These are phyloP conservation scores for Salix koriyanagi DNA, from an alignment of 345 rosid species.

Conservation along the genomic window DNA sequence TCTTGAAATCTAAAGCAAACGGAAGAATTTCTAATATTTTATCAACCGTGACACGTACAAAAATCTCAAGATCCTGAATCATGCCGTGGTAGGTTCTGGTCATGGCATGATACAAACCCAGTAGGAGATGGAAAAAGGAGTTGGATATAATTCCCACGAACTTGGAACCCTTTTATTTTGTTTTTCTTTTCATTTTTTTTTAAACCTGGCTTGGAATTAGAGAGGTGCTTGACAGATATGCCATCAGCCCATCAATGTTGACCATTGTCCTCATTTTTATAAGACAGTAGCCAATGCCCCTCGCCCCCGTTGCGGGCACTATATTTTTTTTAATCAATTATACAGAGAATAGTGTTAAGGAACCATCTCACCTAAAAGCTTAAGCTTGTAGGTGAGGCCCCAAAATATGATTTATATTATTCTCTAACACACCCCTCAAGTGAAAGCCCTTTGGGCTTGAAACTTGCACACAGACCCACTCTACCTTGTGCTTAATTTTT, in stretches of 20 bases:
- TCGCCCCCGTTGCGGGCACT: no score
- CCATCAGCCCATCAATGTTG: background rate
- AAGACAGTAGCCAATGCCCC: no score
- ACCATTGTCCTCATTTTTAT: background rate
- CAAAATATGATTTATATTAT: no score
- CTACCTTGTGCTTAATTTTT: no score
- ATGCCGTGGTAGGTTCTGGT: background rate
- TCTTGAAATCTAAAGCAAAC: background rate
- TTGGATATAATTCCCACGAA: background rate
- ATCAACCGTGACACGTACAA: background rate
- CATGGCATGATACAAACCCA: background rate
- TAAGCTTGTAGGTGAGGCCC: no score
- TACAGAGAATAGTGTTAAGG: no score
- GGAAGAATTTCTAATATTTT: background rate
- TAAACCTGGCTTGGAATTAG: background rate
- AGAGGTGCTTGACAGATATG: background rate
- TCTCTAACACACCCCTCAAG: no score
- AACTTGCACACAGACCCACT: no score
- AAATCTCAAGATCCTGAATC: background rate
- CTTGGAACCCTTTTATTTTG: no score
- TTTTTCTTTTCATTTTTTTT: background rate
- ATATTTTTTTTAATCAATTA: no score
- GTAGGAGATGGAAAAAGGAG: background rate
- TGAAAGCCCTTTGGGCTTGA: no score
- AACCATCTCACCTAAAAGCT: no score